Evolutionary conservation across 2,329 filamentous ascomycete species (phyloP).

Genomic region (Ophiostoma perfectum): DNA sequence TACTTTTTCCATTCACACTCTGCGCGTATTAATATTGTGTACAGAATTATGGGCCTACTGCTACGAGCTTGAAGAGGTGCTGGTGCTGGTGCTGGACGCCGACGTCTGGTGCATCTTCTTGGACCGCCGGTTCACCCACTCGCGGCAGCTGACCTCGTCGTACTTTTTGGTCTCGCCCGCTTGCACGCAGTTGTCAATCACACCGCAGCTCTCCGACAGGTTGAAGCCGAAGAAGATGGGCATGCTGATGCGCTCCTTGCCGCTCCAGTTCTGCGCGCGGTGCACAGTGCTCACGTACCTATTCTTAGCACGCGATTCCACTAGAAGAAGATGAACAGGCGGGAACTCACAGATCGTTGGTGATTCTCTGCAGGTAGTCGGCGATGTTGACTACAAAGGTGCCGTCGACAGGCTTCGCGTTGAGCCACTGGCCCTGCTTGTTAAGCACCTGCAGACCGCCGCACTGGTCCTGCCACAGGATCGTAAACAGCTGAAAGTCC

Average conservation of each 20-base stretch:
- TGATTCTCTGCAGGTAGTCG: constrained; percentile 25
- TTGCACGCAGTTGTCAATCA: constrained; percentile 21
- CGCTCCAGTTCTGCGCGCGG: constrained; percentile 22
- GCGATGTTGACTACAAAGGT: constrained; percentile 26
- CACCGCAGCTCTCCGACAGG: constrained; percentile 28
- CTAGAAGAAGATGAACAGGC: too few species aligned
- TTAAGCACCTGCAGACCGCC: constrained; percentile 17
- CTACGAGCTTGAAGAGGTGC: background rate
- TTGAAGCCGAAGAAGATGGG: constrained; percentile 25
- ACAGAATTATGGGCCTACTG: too few species aligned
- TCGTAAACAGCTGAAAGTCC: constrained; percentile 39
- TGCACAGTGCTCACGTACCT: constrained; percentile 24
- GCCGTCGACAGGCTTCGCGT: constrained; percentile 4
- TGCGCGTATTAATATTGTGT: too few species aligned
- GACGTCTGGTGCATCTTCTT: constrained; percentile 18
- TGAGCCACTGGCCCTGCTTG: constrained; percentile 14
- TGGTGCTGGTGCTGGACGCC: background rate
- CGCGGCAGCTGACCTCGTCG: constrained; percentile 20
- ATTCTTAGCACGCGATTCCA: background rate
- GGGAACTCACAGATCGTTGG: constrained; percentile 19
- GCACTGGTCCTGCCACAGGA: constrained; percentile 12
- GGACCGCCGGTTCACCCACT: constrained; percentile 21
- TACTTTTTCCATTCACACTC: too few species aligned
- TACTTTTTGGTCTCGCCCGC: constrained; percentile 22
- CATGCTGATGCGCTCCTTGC: constrained; percentile 24